Base-by-base conservation (phyloP, 768 basidiomycete genomes). In the Cyathus striatus region DNA sequence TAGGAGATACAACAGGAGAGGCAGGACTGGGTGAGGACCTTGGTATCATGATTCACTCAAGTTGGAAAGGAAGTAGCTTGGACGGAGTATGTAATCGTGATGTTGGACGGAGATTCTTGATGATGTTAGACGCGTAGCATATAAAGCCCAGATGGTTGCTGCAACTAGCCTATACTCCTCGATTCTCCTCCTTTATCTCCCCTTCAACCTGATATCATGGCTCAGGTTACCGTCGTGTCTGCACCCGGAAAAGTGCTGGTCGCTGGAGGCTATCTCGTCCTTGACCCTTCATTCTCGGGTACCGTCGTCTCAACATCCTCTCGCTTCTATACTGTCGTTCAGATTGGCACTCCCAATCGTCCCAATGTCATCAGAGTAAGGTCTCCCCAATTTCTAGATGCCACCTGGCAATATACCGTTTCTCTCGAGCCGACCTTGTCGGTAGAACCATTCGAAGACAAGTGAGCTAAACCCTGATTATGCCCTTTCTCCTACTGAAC, bases 181-280 rank as follows among this genome's bases (percentile, higher is more conserved):
- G n/a, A n/a, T n/a, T n/a, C n/a, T n/a, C n/a, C n/a, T n/a, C n/a
- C n/a, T n/a, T n/a, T n/a, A n/a, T n/a, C n/a, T n/a, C n/a, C n/a
- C n/a, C n/a, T n/a, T n/a, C n/a, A n/a, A n/a, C n/a, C n/a, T n/a
- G n/a, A n/a, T n/a, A n/a, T n/a, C 44, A 80, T 78, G 75, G 48
- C 66, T 49, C 56, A 54, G 54, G 59, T 76, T 37, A 90, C 87
- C 23, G 75, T 86, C 40, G 78, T 96, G 47, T 97, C 94, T 24
- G 79, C 93, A 1, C 90, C 95, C 7, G 95, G 95, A 48, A 99
- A 99, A 64, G 94, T 96, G 40, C 77, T 99, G 43, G 62, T 96
- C 42, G 91, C 94, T 7, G 96, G 96, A 2, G 96, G 96, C 2
- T 99, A 98, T 68, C 87, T 99, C 49, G 91, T 99, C 22, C 85